phyloP scores from a whole-genome alignment of 306 rosid species.

The Clitoria ternatea region DNA sequence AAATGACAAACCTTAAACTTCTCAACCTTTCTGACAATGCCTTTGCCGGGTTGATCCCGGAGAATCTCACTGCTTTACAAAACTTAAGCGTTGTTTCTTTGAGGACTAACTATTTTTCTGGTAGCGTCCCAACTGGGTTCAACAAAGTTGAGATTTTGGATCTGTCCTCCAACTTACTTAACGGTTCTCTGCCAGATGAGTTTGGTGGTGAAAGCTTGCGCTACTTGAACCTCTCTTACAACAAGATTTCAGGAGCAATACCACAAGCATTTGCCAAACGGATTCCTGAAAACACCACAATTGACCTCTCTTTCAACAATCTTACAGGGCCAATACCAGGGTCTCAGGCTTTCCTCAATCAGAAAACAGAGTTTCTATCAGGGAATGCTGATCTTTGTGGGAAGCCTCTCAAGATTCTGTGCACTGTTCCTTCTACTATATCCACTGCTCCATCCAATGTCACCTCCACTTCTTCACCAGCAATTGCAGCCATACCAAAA shows the following conservation, averaged over 20 bases:
- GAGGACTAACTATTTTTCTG: conserved; percentile 69
- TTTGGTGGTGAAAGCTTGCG: conserved; percentile 50
- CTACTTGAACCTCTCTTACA: conserved; percentile 76
- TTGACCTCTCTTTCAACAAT: conserved; percentile 89
- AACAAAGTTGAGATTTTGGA: conserved; percentile 53
- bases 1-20: conserved; percentile 49
- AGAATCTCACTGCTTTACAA: conserved; percentile 42
- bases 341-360: conserved; percentile 45
- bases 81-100: conserved; percentile 62
- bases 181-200: conserved; percentile 63
- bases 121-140: conserved; percentile 53
- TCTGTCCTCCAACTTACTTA: conserved; percentile 79
- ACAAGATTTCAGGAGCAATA: conserved; percentile 69
- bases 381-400: conserved; percentile 88
- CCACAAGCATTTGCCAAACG: conserved; percentile 45
- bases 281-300: conserved; percentile 48
- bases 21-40: conserved; percentile 88
- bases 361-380: conserved; percentile 45
- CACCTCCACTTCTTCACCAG: conserved; percentile 59
- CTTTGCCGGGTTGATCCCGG: conserved; percentile 64
- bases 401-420: conserved; percentile 66
- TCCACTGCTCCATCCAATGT: conserved; percentile 59
- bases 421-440: conserved; percentile 66
- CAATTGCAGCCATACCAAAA: conserved; percentile 90
- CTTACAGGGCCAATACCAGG: conserved; percentile 71